Evolutionary conservation across 306 rosid species (phyloP).

Genomic region (Malus sylvestris): DNA sequence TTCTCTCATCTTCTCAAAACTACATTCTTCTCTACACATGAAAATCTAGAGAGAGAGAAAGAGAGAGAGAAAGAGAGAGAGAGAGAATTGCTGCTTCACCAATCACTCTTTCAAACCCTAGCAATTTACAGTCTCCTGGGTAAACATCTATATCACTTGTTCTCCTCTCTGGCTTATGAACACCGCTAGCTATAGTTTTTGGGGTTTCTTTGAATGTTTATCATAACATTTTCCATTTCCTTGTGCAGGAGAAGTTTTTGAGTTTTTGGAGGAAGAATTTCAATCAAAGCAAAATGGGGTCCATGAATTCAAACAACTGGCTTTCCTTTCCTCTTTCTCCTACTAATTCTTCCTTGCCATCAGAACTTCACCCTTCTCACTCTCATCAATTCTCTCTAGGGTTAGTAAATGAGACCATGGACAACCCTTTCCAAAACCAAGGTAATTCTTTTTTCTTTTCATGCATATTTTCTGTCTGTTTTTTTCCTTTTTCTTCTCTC

Average conservation of each 20-base stretch:
- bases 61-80: not conserved
- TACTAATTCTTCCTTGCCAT: slow-evolving; percentile 61
- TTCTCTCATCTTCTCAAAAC: slow-evolving; percentile 15
- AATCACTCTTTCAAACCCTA: slow-evolving; percentile 30
- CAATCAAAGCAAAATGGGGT: slow-evolving; percentile 20
- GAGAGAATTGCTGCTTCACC: not conserved
- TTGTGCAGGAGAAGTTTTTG: slow-evolving; percentile 29
- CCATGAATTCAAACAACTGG: slow-evolving; percentile 95
- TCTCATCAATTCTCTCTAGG: slow-evolving; percentile 87
- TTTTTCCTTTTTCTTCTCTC: not conserved
- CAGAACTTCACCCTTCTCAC: slow-evolving; percentile 63
- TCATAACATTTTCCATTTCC: slow-evolving; percentile 7
- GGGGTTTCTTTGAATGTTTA: not conserved
- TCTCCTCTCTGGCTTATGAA: not conserved
- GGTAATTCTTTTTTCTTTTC: slow-evolving; percentile 28
- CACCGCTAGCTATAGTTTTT: not conserved
- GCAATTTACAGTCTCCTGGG: slow-evolving; percentile 4
- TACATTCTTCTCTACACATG: slow-evolving; percentile 10
- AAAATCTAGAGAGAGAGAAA: slow-evolving; percentile 3
- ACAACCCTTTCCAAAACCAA: slow-evolving; percentile 75
- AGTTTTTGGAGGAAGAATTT: not conserved
- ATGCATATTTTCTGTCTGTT: not conserved
- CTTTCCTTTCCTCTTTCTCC: slow-evolving; percentile 94
- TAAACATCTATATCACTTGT: not conserved
- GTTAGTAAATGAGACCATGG: slow-evolving; percentile 62